phyloP scores from a whole-genome alignment of 2,329 filamentous ascomycete species.

The Sporothrix globosa region DNA sequence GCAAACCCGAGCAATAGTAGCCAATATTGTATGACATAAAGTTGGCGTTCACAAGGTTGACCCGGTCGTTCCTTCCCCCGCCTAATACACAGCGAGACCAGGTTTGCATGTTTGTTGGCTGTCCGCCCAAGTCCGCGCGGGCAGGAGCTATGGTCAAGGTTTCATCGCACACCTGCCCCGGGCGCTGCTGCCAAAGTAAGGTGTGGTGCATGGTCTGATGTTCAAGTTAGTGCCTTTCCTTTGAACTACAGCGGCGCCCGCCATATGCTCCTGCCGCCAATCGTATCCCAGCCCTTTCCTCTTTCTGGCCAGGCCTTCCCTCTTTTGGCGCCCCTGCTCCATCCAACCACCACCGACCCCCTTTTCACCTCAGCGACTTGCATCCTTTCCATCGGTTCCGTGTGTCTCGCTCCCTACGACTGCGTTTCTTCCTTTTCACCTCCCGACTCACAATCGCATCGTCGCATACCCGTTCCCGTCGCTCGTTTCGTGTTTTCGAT shows the following conservation, averaged over 20 bases:
- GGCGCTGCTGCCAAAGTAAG: not conserved
- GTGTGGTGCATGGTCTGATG: not conserved
- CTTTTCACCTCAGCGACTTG: slow-evolving; percentile 29
- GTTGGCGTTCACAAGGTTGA: not conserved
- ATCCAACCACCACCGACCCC: slow-evolving; percentile 31
- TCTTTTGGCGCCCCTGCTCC: slow-evolving; percentile 29
- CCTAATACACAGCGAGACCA: not conserved
- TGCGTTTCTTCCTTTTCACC: slow-evolving; percentile 11
- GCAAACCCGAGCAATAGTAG: too few relatives aligned
- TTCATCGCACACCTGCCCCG: slow-evolving; percentile 22
- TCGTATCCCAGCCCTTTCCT: slow-evolving; percentile 31
- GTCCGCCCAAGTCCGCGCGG: not conserved
- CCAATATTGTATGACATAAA: not conserved
- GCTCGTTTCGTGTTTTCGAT: not conserved
- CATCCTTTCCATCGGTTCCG: slow-evolving; percentile 25
- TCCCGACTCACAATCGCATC: slow-evolving; percentile 10
- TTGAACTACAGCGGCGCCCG: slow-evolving; percentile 9
- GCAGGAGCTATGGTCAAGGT: slow-evolving; percentile 26
- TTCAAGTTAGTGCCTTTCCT: too few relatives aligned
- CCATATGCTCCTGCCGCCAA: slow-evolving; percentile 7
- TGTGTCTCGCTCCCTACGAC: slow-evolving; percentile 21
- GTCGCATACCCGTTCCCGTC: slow-evolving; percentile 12
- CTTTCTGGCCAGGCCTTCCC: slow-evolving; percentile 12
- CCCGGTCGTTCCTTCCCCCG: slow-evolving; percentile 10
- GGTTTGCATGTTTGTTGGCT: not conserved